phyloP scores from a whole-genome alignment of 495 filamentous ascomycete species.

The Lindgomyces ingoldianus region DNA sequence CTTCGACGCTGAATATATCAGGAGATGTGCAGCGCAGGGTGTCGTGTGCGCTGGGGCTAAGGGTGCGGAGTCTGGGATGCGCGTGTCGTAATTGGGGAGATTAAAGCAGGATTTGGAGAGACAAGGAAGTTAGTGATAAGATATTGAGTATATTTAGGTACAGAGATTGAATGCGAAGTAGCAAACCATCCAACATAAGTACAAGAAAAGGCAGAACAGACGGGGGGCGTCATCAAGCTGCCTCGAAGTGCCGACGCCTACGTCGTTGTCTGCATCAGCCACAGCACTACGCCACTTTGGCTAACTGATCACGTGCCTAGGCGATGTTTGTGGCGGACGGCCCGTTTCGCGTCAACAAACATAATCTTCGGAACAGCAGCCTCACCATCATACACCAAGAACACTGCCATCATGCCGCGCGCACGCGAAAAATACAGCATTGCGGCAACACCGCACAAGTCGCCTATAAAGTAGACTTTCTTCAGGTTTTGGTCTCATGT shows the following conservation, averaged over 20 bases:
- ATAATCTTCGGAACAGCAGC: background rate
- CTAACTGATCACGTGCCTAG: background rate
- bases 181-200: no score
- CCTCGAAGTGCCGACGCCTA: no score
- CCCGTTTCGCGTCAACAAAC: conserved; percentile 4
- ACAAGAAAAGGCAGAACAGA: no score
- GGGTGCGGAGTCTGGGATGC: no score
- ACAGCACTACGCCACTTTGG: background rate
- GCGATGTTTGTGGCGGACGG: background rate
- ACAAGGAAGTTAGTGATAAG: no score
- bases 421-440: conserved; percentile 26
- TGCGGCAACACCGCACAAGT: conserved; percentile 41
- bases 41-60: background rate
- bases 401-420: conserved; percentile 32
- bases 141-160: no score
- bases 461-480: conserved; percentile 37
- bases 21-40: background rate
- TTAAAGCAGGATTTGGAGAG: no score
- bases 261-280: no score
- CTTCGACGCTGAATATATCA: background rate
- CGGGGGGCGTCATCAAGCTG: no score
- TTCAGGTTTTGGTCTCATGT: conserved; percentile 3
- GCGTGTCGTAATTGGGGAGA: no score
- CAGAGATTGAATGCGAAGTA: no score
- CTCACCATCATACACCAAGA: background rate